Evolutionary conservation across 331 rosid genomes (phyloP).

Genomic region (Rhamnella rubrinervis): DNA sequence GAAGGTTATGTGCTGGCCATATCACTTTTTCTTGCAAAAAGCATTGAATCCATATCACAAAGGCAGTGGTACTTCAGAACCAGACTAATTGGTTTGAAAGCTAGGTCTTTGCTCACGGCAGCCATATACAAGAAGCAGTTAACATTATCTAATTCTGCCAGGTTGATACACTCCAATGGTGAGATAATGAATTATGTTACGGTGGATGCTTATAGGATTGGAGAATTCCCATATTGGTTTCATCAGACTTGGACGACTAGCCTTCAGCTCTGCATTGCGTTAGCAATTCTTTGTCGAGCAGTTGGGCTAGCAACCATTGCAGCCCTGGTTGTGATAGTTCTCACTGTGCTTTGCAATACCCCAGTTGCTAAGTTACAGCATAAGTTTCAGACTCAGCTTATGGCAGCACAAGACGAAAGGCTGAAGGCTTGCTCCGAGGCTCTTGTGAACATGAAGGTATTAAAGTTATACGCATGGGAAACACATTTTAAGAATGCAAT

Average conservation of each 20-base stretch:
- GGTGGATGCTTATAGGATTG: slow-evolving; percentile 81
- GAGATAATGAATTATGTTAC: slow-evolving; percentile 83
- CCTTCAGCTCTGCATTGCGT: slow-evolving; percentile 54
- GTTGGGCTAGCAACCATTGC: slow-evolving; percentile 76
- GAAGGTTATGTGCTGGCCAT: slow-evolving; percentile 65
- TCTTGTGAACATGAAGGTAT: slow-evolving; percentile 75
- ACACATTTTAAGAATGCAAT: slow-evolving; percentile 52
- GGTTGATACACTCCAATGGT: slow-evolving; percentile 62
- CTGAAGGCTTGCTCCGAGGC: slow-evolving; percentile 65
- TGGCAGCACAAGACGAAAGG: slow-evolving; percentile 77
- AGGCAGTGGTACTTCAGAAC: slow-evolving; percentile 83
- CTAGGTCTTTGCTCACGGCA: slow-evolving; percentile 66
- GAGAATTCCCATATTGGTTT: slow-evolving; percentile 81
- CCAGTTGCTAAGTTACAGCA: slow-evolving; percentile 83
- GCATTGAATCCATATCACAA: slow-evolving; percentile 68
- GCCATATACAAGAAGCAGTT: slow-evolving; percentile 66
- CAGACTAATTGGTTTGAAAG: slow-evolving; percentile 66
- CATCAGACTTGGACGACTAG: slow-evolving; percentile 86
- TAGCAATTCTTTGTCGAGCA: slow-evolving; percentile 55
- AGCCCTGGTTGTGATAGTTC: slow-evolving; percentile 53
- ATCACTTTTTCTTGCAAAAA: slow-evolving; percentile 56
- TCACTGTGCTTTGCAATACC: slow-evolving; percentile 67
- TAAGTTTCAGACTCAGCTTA: slow-evolving; percentile 63
- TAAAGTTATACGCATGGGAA: slow-evolving; percentile 86
- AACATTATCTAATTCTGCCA: slow-evolving; percentile 59